A percentile compares a stretch with the other conserved stretches of the same genome.
phyloP scores from a whole-genome alignment of 2,329 filamentous ascomycete species.

The Claviceps arundinis region DNA sequence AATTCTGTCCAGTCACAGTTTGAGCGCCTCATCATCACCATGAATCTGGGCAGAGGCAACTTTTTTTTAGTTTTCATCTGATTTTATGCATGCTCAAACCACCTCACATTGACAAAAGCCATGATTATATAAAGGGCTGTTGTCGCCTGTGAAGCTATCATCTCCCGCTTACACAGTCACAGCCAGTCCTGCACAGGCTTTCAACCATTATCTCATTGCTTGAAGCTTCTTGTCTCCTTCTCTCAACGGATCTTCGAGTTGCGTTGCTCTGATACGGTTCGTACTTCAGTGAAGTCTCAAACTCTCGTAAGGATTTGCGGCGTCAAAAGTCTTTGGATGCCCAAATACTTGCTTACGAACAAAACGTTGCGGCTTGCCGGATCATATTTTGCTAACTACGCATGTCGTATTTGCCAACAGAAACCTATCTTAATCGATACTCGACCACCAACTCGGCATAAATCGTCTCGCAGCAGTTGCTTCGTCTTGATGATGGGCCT shows the following conservation, averaged over 20 bases:
- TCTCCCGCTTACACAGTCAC: background rate
- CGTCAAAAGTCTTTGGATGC: background rate
- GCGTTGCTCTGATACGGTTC: background rate
- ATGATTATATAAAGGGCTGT: background rate
- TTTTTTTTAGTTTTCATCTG: background rate
- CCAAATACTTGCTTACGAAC: background rate
- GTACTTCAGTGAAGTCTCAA: background rate
- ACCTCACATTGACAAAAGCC: background rate
- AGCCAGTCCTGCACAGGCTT: background rate
- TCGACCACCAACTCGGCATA: background rate
- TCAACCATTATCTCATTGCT: background rate
- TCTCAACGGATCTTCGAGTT: background rate
- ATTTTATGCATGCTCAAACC: background rate
- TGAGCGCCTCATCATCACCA: background rate
- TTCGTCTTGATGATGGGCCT: conserved; percentile 30
- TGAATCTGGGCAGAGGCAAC: background rate
- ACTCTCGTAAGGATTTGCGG: background rate
- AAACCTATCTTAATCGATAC: background rate
- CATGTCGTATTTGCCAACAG: background rate
- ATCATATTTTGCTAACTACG: background rate
- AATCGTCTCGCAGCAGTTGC: conserved; percentile 13
- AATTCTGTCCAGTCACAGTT: background rate
- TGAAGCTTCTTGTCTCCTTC: background rate
- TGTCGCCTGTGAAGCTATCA: background rate
- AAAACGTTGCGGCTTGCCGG: background rate